A percentile compares a stretch with the other conserved stretches of the same genome.
These are phyloP conservation scores for Aspergillus ustus DNA, from an alignment of 2,329 filamentous ascomycete species.

Conservation along the genomic window DNA sequence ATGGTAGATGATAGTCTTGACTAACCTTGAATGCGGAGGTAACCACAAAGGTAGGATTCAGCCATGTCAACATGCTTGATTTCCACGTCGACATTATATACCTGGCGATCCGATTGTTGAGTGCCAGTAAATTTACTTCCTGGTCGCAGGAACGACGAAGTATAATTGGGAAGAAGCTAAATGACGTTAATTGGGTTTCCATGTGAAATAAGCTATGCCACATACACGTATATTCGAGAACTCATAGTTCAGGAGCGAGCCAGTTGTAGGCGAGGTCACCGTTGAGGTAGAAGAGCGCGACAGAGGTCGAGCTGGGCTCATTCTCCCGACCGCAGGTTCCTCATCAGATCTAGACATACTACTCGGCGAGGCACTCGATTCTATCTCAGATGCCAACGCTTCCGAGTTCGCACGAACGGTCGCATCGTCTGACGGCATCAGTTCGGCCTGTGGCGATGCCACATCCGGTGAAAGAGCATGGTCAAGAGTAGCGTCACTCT, in stretches of 20 bases:
- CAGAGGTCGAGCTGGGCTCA: slow-evolving; percentile 41
- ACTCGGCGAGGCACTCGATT: slow-evolving; percentile 25
- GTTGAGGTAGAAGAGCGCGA: slow-evolving; percentile 36
- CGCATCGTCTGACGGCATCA: slow-evolving; percentile 35
- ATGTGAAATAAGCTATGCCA: slow-evolving; percentile 9
- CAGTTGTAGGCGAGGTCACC: slow-evolving; percentile 39
- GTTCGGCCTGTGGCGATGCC: slow-evolving; percentile 29
- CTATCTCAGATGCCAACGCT: slow-evolving; percentile 32
- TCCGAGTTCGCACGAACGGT: slow-evolving; percentile 30
- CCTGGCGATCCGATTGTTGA: slow-evolving; percentile 89
- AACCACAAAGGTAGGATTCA: slow-evolving; percentile 93
- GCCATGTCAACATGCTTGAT: slow-evolving; percentile 95
- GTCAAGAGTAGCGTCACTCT: slow-evolving; percentile 31
- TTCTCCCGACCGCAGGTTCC: slow-evolving; percentile 35
- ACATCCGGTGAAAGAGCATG: slow-evolving; percentile 33
- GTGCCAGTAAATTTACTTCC: slow-evolving; percentile 89
- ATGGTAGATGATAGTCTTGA: slow-evolving; percentile 14
- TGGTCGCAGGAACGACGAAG: slow-evolving; percentile 82
- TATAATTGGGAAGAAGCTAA: slow-evolving; percentile 75
- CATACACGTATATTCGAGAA: slow-evolving; percentile 61
- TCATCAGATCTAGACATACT: slow-evolving; percentile 37
- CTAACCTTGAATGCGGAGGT: slow-evolving; percentile 89
- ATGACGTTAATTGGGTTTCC: slow-evolving; percentile 23
- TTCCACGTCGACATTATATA: slow-evolving; percentile 95
- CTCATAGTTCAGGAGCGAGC: slow-evolving; percentile 58